Evolutionary conservation across 176 grass and related monocot species (phyloP), one percentile per base, ranked within the genome.

Genomic region (Rhynchospora tenuis): DNA sequence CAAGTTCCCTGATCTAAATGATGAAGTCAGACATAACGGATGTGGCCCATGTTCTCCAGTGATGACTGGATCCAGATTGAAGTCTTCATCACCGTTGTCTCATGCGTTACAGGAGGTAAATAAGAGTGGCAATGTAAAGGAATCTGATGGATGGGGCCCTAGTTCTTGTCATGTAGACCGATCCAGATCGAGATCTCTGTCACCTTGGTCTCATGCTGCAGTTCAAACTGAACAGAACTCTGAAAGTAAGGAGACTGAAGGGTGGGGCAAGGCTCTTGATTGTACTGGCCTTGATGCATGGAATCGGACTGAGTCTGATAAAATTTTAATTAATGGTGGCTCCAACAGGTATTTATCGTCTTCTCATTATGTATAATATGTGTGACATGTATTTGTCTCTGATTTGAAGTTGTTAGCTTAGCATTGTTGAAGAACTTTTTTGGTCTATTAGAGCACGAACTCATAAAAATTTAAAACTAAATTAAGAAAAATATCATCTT

Each of bases 241-340:
- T 74, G 22, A 74, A n/a, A 74, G 23, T 13, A 54, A 75, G 22
- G 23, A 27, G 22, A 29, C 47, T 27, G 48, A 52, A 0, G 14
- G 23, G 6, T 75, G 72, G 72, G 72, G 72, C 72, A 55, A 52
- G 70, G 19, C 9, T 75, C 72, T 54, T 46, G 67, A 71, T 75
- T 20, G 52, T 54, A 52, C 22, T 7, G 12, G 48, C 47, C 23
- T 15, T 14, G 13, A 54, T 75, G 72, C 47, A 28, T 75, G 72
- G 72, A 75, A 75, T 73, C 45, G 16, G 47, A 52, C 47, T 8
- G 16, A 54, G 13, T 52, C 47, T 54, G 19, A 3, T 15, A 10
- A 17, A 22, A 20, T 28, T 5, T 75, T 15, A 16, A 46, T 47
- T 75, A 54, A 75, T 17, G 6, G 2, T 75, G 47, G 6, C 14